Base-by-base conservation (phyloP, 2,329 filamentous ascomycete species). In the Neopestalotiopsis clavispora region DNA sequence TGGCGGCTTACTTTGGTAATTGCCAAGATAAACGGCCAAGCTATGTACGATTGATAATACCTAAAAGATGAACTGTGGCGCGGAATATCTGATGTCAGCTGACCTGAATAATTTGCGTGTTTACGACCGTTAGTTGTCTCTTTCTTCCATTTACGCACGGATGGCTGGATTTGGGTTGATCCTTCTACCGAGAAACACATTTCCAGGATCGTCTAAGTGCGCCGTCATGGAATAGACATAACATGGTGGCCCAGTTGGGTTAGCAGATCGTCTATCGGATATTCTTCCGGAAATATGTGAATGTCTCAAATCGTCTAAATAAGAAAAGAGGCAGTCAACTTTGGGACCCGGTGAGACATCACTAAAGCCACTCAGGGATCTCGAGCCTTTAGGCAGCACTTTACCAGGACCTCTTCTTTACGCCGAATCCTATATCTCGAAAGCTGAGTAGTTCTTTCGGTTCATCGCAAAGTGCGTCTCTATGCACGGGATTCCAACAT, bases 31-130 rank as follows among this genome's bases (percentile, higher is more conserved):
- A 23, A 34, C 23, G 30, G 23, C 30, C 23, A n/a, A 28, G 30
- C 13, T 13, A 10, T 34, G 30, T 30, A 30, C 57, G 57, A 59
- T 59, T 59, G 17, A 59, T 59, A 30, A 59, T 34, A 34, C 57
- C 57, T 30, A 14, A 59, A 59, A 28, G 28, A 34, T 52, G 14
- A 10, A 59, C 23, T 34, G 57, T 59, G 57, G 57, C 57, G 57
- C 30, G n/a, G 23, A 30, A 14, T 34, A 30, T 59, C 57, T 59
- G 57, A 59, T 30, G 57, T 59, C 23, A 59, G 57, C 57, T 59
- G 57, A 59, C 57, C 9, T 52, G 45, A 23, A 23, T 34, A 13
- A 17, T 28, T 59, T 59, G 23, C 6, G 12, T 14, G 20, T n/a
- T 34, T 59, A 28, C 57, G 28, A 59, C 14, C 17, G 17, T 52